A percentile compares a stretch with the other conserved stretches of the same genome.
These are phyloP conservation scores for Phaseolus lunatus DNA, from an alignment of 306 rosid species.

Conservation along the genomic window DNA sequence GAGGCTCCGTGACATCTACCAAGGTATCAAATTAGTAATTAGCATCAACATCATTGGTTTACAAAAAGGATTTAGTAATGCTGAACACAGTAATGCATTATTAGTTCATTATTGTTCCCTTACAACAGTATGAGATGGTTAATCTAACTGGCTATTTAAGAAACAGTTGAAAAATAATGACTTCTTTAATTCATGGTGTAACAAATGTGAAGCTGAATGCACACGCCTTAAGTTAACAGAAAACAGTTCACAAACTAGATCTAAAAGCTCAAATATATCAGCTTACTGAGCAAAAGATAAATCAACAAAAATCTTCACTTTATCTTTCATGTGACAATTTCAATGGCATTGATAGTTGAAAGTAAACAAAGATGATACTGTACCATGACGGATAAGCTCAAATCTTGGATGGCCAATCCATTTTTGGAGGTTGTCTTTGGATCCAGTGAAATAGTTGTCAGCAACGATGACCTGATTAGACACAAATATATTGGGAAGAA, in stretches of 20 bases:
- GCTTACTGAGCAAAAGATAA: background rate
- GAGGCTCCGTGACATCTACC: constrained; percentile 87
- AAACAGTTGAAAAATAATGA: constrained; percentile 13
- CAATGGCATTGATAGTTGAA: constrained; percentile 13
- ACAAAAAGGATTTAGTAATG: constrained; percentile 29
- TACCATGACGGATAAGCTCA: constrained; percentile 98
- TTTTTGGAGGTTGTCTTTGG: constrained; percentile 83
- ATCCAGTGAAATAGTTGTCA: constrained; percentile 95
- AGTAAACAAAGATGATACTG: constrained; percentile 25
- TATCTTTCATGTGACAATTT: background rate
- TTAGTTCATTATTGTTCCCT: background rate
- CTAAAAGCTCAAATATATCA: constrained; percentile 23
- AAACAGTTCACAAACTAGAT: constrained; percentile 28
- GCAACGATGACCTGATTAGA: constrained; percentile 81
- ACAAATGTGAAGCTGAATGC: constrained; percentile 10
- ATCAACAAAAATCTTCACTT: background rate
- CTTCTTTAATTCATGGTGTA: constrained; percentile 11
- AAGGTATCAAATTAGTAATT: constrained; percentile 25
- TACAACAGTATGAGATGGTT: background rate
- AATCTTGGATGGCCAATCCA: constrained; percentile 99
- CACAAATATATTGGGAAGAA: constrained; percentile 14
- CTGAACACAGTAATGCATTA: background rate
- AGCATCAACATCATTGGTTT: constrained; percentile 30
- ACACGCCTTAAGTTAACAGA: constrained; percentile 1
- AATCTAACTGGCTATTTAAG: constrained; percentile 8